Base-by-base conservation (phyloP, 179 eudicot species). In the Dionaea muscipula region DNA sequence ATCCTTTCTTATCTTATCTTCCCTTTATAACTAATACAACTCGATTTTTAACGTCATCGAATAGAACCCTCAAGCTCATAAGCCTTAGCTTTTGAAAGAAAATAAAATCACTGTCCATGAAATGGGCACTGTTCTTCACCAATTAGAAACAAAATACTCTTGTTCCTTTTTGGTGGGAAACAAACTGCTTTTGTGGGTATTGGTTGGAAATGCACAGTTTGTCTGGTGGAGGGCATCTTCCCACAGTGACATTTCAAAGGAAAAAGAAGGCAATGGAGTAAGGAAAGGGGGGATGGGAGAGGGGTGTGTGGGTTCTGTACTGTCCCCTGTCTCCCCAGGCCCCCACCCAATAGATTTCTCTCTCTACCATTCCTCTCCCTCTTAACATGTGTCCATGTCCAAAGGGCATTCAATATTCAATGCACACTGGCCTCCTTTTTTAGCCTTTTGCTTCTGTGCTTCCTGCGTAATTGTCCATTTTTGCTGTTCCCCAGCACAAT, bases 391-490 rank as follows among this genome's bases (percentile, higher is more conserved):
- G 28, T 59, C 45, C 55, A 69, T 72, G 69, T 66, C 70, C 72
- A 67, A 65, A 75, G 48, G 57, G 55, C 66, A 55, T 62, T 55
- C 35, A 31, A 4, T 31, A 11, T 31, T 31, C 35, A 31, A 11
- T 31, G 35, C 35, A 31, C 35, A 31, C 35, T 31, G 35, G 35
- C 35, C 35, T 31, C 64, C 60, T 75, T 58, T 73, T 75, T 68
- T 78, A 78, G 71, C 75, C 63, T 70, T 62, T 67, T 69, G 65
- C 17, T 61, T 71, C 65, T 72, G 56, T 68, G 66, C 63, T 62
- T 61, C 51, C 68, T 62, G 67, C 69, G 69, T 82, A 69, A 60
- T 81, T 81, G 81, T 78, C 76, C 62, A 68, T 77, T 75, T 76
- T 75, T 61, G 56, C 56, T 70, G 51, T 60, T 57, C 22, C 59